Conservation (phyloP, 805 yeast genomes). For the Candida xyloterini region DNA sequence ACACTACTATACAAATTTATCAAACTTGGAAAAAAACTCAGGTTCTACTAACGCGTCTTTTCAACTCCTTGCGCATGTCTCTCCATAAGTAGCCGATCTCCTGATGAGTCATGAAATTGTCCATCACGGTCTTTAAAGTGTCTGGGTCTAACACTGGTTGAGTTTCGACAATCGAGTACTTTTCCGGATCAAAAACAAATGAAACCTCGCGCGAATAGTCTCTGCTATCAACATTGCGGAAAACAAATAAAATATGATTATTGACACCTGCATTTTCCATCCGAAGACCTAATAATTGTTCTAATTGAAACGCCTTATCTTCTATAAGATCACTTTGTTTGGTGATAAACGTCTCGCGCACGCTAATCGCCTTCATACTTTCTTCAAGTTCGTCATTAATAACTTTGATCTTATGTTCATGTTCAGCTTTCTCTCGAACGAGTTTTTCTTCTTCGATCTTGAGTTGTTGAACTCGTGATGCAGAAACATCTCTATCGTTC, state of each 20-base stretch:
- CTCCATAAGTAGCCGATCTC: constrained; percentile 35
- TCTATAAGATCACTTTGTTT: constrained; percentile 39
- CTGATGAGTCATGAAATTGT: constrained; percentile 25
- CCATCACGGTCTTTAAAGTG: constrained; percentile 15
- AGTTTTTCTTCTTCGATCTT: constrained; percentile 35
- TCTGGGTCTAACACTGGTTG: constrained; percentile 33
- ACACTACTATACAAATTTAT: constrained; percentile 5
- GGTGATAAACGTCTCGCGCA: constrained; percentile 31
- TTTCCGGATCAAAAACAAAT: constrained; percentile 40
- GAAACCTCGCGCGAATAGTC: constrained; percentile 43
- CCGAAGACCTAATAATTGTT: constrained; percentile 44
- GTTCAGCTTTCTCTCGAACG: constrained; percentile 26
- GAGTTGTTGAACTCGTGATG: constrained; percentile 40
- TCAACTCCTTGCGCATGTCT: constrained; percentile 30
- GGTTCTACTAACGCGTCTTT: constrained; percentile 8
- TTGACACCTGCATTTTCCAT: constrained; percentile 40
- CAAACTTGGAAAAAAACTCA: not conserved
- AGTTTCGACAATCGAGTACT: constrained; percentile 34
- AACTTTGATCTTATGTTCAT: constrained; percentile 29
- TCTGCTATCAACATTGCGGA: constrained; percentile 45
- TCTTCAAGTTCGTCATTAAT: constrained; percentile 26
- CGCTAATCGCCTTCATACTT: constrained; percentile 24
- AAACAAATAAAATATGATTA: constrained; percentile 37
- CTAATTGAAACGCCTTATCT: constrained; percentile 43
- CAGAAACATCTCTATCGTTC: constrained; percentile 32